Evolutionary conservation across 805 yeast species (phyloP).

Genomic region (Kodamaea kakaduensis): DNA sequence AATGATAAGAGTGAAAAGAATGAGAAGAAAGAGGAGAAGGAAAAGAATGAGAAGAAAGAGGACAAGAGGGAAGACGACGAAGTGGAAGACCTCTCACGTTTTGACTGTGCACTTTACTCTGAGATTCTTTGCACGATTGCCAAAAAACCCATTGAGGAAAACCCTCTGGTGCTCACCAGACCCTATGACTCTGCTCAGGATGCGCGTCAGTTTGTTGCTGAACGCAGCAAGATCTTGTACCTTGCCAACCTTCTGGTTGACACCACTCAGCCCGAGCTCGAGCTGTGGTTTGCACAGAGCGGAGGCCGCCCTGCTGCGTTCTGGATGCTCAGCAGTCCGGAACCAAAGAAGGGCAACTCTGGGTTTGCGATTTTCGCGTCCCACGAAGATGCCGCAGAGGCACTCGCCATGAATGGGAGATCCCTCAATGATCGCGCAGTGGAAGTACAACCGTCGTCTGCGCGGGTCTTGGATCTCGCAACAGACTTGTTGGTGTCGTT

Average conservation of each 20-base stretch:
- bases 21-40: too few relatives aligned
- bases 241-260: conserved; percentile 79
- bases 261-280: conserved; percentile 86
- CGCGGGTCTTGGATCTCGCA: conserved; percentile 73
- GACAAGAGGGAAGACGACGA: too few relatives aligned
- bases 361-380: conserved; percentile 84
- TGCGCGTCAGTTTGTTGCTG: conserved; percentile 59
- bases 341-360: conserved; percentile 37
- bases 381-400: conserved; percentile 83
- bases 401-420: conserved; percentile 76
- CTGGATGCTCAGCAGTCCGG: conserved; percentile 75
- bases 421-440: conserved; percentile 66
- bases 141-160: conserved; percentile 47
- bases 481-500: conserved; percentile 78
- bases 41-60: too few relatives aligned
- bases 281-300: conserved; percentile 84
- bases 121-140: conserved; percentile 45
- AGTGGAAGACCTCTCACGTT: conserved; percentile 63
- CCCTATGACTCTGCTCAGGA: conserved; percentile 82
- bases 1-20: too few relatives aligned
- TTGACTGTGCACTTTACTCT: conserved; percentile 43
- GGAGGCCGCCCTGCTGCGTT: conserved; percentile 86
- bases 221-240: conserved; percentile 73
- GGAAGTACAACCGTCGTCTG: conserved; percentile 85
- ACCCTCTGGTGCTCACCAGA: conserved; percentile 53